Conservation (phyloP, 176 grass and related monocot species). For the Raddia guianensis region DNA sequence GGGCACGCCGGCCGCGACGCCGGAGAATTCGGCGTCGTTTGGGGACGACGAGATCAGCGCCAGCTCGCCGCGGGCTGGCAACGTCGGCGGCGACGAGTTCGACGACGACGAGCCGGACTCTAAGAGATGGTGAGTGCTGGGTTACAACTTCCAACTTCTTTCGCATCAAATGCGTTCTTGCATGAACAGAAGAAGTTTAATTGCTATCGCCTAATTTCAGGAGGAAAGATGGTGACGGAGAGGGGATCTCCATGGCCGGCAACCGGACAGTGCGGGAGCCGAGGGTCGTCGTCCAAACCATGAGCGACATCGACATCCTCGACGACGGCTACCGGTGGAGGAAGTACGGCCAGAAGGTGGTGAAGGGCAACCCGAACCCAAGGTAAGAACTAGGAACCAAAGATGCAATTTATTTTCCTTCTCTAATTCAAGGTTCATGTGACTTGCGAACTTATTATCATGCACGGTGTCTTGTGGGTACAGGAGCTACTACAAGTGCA, state of each 20-base stretch:
- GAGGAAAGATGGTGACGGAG: conserved; percentile 68
- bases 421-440: background rate
- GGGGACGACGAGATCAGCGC: conserved; percentile 68
- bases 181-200: background rate
- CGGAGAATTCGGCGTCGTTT: conserved; percentile 82
- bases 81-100: conserved; percentile 46
- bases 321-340: conserved; percentile 97
- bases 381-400: conserved; percentile 35
- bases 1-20: conserved; percentile 49
- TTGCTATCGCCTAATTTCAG: conserved; percentile 18
- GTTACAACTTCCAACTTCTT: background rate
- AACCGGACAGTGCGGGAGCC: conserved; percentile 86
- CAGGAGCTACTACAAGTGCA: conserved; percentile 99
- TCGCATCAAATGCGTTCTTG: conserved; percentile 13
- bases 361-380: conserved; percentile 95
- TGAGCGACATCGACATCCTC: conserved; percentile 97
- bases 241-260: conserved; percentile 57
- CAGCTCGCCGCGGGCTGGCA: conserved; percentile 38
- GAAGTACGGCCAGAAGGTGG: conserved; percentile 97
- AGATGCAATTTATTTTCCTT: background rate
- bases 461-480: background rate
- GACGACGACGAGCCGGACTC: conserved; percentile 82
- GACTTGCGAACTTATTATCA: background rate
- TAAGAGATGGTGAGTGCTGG: conserved; percentile 68
- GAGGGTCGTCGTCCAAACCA: conserved; percentile 87